Base-by-base conservation (phyloP, 345 rosid species). In the Eucalyptus pumila region DNA sequence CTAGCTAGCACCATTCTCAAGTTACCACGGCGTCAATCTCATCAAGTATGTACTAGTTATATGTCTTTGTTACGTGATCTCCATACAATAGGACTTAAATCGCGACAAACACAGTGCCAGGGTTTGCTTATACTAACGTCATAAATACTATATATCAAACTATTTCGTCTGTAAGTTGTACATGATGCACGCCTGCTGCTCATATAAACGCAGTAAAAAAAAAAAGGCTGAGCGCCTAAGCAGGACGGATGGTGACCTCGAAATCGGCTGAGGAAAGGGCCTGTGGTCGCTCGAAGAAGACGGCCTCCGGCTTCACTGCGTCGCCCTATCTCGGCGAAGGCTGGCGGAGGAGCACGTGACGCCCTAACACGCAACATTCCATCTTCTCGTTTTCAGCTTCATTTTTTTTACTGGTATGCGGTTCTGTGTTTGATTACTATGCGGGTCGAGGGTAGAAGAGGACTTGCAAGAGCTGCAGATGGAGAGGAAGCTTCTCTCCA, bases 381-480 rank as follows among this genome's bases (percentile, higher is more conserved):
- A 30, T 65, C 37, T 65, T 65, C 72, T 65, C 9, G 72, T 7
- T n/a, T 14, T 7, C 37, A 14, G 72, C 10, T 65, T 65, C 69
- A 14, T 52, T 19, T n/a, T 4, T 65, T 4, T 4, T 7, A n/a
- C 72, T n/a, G 37, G 2, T 14, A 0, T 14, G 5, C 0, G 37
- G 37, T 14, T 65, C 72, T 65, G 72, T 14, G 72, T 65, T 65
- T n/a, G 72, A 65, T 65, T 14, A 14, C 32, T 14, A 0, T 30
- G 72, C n/a, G 37, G 72, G 72, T 65, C 37, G 15, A 65, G 19
- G 72, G 34, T n/a, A 7, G 72, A 65, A 2, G 72, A 65, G 72
- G 72, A 65, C 72, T n/a, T 7, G 72, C 0, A 30, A 14, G 19
- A 62, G 32, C 0, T 60, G 67, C 62, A 56, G 62, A 56, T 10